A percentile compares a stretch with the other conserved stretches of the same genome.
Evolutionary conservation across 495 filamentous ascomycete genomes (phyloP).

Genomic region (Xylaria acuta): DNA sequence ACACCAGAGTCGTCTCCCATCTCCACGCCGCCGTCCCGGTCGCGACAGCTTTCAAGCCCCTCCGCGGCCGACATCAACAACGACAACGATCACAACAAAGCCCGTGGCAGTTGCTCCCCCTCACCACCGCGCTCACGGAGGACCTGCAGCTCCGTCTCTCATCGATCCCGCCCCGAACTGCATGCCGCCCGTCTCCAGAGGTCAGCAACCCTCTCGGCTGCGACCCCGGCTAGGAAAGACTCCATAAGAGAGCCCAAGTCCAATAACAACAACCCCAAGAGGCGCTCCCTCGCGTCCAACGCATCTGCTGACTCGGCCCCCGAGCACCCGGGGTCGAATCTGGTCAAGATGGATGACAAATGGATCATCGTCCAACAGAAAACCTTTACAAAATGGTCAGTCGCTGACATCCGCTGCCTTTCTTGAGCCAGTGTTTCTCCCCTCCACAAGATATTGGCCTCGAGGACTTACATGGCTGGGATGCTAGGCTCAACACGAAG

Average conservation of each 20-base stretch:
- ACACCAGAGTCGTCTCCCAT: conserved; percentile 19
- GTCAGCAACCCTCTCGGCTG: conserved; percentile 29
- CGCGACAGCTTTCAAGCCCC: conserved; percentile 9
- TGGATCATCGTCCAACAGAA: conserved; percentile 98
- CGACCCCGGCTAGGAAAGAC: conserved; percentile 20
- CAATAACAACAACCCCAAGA: conserved; percentile 38
- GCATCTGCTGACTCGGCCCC: conserved; percentile 32
- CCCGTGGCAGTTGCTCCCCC: conserved; percentile 16
- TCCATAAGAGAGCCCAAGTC: conserved; percentile 34
- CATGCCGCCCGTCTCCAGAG: conserved; percentile 43
- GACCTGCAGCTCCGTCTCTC: conserved; percentile 26
- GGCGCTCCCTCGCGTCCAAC: conserved; percentile 40
- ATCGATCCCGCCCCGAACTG: conserved; percentile 31
- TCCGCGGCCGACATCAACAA: conserved; percentile 1
- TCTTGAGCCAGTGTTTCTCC: conserved; percentile 6
- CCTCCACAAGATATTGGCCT: conserved; percentile 21
- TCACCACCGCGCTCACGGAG: conserved; percentile 28
- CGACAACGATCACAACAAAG: not conserved
- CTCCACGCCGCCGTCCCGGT: conserved; percentile 8
- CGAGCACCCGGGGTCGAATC: conserved; percentile 47
- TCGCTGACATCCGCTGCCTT: conserved; percentile 20
- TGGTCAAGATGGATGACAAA: conserved; percentile 73
- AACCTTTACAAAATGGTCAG: conserved; percentile 98
- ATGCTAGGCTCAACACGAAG: conserved; percentile 89
- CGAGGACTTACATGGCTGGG: conserved; percentile 33